A percentile compares a stretch with the other conserved stretches of the same genome.
phyloP scores from a whole-genome alignment of 2,329 filamentous ascomycete species.

The Trichoderma sp. region DNA sequence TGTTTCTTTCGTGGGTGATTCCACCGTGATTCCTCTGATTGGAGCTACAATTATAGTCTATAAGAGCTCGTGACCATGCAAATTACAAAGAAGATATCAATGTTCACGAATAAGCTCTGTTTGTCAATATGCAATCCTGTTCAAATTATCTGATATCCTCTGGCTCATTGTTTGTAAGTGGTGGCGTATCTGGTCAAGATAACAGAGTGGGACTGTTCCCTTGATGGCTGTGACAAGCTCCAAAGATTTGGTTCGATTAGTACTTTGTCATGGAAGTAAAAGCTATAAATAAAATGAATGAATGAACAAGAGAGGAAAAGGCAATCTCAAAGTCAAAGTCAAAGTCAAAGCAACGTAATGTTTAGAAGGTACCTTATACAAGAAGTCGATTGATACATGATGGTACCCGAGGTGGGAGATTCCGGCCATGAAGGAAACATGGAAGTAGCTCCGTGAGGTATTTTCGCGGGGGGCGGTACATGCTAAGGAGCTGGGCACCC shows the following conservation, averaged over 20 bases:
- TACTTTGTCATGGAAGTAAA: no score
- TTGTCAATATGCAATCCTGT: no score
- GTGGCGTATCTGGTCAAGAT: not conserved
- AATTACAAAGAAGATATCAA: no score
- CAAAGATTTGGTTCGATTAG: not conserved
- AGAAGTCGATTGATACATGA: not conserved
- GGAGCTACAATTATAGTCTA: no score
- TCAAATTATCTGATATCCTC: no score
- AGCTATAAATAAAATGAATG: no score
- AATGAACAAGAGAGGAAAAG: not conserved
- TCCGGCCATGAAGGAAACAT: not conserved
- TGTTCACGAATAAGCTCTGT: no score
- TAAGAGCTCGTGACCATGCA: no score
- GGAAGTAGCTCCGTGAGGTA: constrained; percentile 1
- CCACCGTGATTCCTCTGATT: no score
- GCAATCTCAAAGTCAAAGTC: not conserved
- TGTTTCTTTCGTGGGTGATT: no score
- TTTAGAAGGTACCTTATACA: not conserved
- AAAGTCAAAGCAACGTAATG: not conserved
- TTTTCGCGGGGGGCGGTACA: not conserved
- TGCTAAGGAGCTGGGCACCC: not conserved
- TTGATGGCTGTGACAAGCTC: not conserved
- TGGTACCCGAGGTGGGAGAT: not conserved
- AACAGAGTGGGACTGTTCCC: not conserved
- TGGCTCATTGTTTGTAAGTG: no score